Conservation (phyloP, 306 rosid genomes). For the Cicer cuneatum region DNA sequence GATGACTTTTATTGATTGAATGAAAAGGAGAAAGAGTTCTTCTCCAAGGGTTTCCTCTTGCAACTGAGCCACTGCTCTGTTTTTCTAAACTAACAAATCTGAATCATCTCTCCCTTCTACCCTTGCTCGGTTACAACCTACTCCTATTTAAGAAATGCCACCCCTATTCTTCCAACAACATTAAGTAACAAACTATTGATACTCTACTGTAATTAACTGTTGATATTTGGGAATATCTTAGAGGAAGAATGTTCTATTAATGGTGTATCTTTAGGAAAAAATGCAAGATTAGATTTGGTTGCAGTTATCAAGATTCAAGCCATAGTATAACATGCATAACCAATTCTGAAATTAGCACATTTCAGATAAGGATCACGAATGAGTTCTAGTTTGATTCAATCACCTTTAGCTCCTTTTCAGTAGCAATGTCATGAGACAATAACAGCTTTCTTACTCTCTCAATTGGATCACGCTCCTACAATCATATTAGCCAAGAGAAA, state of each 20-base stretch:
- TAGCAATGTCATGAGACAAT: slow-evolving; percentile 70
- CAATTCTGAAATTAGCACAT: neutral
- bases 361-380: slow-evolving; percentile 5
- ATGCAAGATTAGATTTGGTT: neutral
- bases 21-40: neutral
- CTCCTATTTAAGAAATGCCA: neutral
- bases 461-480: slow-evolving; percentile 94
- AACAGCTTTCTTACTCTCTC: slow-evolving; percentile 90
- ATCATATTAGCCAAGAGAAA: slow-evolving; percentile 40
- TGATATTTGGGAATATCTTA: slow-evolving; percentile 1
- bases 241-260: slow-evolving; percentile 12
- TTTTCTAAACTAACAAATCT: neutral
- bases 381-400: slow-evolving; percentile 20
- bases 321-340: neutral
- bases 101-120: neutral
- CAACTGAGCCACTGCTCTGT: neutral
- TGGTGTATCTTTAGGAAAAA: slow-evolving; percentile 11
- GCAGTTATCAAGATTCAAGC: neutral
- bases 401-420: slow-evolving; percentile 95
- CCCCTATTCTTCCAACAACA: neutral
- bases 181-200: neutral
- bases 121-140: no score
- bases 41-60: neutral
- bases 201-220: neutral
- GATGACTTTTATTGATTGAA: neutral